Conservation (phyloP, 2,329 filamentous ascomycete species). For the Onygena corvina region DNA sequence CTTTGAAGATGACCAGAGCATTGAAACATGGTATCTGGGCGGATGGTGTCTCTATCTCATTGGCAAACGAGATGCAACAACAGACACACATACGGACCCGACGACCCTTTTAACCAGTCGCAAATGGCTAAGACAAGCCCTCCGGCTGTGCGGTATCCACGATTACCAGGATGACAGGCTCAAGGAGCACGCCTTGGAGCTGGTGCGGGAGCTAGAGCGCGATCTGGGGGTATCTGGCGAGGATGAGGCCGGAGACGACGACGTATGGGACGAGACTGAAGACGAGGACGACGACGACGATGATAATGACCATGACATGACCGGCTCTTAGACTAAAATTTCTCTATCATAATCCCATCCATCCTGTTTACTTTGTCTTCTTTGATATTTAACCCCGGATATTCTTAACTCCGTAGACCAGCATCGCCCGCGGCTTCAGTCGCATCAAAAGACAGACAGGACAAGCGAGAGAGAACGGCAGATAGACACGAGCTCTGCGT, state of each 20-base stretch:
- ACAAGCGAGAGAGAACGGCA: too few relatives aligned
- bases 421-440: neutral
- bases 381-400: too few relatives aligned
- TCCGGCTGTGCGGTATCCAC: slow-evolving; percentile 63
- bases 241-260: slow-evolving; percentile 33
- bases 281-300: slow-evolving; percentile 40
- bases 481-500: neutral
- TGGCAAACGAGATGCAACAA: slow-evolving; percentile 28
- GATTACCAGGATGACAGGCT: slow-evolving; percentile 55
- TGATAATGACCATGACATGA: slow-evolving; percentile 44
- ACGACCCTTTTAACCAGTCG: slow-evolving; percentile 60
- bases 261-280: slow-evolving; percentile 42
- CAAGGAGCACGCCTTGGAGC: slow-evolving; percentile 34
- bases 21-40: slow-evolving; percentile 94
- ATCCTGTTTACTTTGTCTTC: too few relatives aligned
- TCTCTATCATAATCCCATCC: too few relatives aligned
- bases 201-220: slow-evolving; percentile 44
- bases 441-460: too few relatives aligned
- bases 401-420: too few relatives aligned
- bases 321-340: slow-evolving; percentile 31
- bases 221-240: slow-evolving; percentile 50
- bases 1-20: slow-evolving; percentile 79
- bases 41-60: slow-evolving; percentile 82
- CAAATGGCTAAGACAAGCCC: slow-evolving; percentile 69
- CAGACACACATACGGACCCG: slow-evolving; percentile 22